Conservation (phyloP, 2,329 filamentous ascomycete species). For the Diaporthe eres region DNA sequence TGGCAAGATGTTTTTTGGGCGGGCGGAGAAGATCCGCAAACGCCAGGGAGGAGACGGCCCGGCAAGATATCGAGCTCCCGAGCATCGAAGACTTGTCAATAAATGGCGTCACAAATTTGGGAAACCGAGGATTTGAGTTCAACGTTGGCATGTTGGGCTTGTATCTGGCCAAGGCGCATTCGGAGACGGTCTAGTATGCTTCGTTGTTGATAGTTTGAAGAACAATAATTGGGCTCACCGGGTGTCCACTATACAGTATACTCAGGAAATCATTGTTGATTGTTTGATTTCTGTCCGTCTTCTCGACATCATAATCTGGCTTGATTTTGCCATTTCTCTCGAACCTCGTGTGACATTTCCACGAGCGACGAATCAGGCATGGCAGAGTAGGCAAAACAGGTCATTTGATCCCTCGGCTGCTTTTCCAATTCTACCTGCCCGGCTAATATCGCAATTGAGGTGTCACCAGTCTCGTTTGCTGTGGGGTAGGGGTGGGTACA, state of each 20-base stretch:
- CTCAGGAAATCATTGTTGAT: neutral
- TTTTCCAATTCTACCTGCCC: neutral
- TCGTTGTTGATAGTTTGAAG: neutral
- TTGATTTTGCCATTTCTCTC: neutral
- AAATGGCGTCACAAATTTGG: neutral
- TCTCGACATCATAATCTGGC: neutral
- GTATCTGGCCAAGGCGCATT: neutral
- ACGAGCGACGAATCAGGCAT: no score
- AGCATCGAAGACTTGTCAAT: neutral
- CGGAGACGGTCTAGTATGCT: neutral
- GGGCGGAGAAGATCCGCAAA: constrained; percentile 12
- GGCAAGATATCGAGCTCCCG: neutral
- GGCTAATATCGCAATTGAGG: neutral
- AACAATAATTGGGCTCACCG: neutral
- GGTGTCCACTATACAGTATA: neutral
- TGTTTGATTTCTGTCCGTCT: neutral
- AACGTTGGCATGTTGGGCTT: neutral
- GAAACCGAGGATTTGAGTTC: neutral
- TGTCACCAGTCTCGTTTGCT: neutral
- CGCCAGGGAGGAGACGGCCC: constrained; percentile 5
- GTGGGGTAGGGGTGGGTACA: neutral
- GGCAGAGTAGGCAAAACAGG: neutral
- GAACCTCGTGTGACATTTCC: neutral
- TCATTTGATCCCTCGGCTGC: neutral
- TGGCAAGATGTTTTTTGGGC: constrained; percentile 19